A percentile compares a stretch with the other conserved stretches of the same genome.
Conservation (phyloP, 148 eudicot species). For the Silene latifolia region DNA sequence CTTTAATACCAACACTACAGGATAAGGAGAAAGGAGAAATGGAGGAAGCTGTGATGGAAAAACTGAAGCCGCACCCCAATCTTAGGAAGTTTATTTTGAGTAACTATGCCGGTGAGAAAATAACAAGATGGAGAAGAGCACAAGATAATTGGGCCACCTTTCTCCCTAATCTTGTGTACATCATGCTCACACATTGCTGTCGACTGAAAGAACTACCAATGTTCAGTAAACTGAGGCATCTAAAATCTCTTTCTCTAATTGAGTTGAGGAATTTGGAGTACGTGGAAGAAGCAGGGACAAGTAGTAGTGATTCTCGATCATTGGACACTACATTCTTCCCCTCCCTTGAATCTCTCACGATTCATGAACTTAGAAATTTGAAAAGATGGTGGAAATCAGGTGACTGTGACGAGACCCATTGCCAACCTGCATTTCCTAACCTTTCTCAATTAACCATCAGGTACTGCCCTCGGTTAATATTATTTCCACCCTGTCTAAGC, state of each 20-base stretch:
- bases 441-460: background rate
- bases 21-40: background rate
- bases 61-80: conserved; percentile 21
- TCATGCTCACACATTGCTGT: background rate
- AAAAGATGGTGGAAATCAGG: conserved; percentile 19
- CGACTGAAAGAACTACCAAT: conserved; percentile 4
- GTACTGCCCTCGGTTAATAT: conserved; percentile 4
- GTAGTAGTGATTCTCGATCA: too few species aligned
- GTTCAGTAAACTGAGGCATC: background rate
- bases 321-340: conserved; percentile 14
- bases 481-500: conserved; percentile 16
- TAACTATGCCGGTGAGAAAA: background rate
- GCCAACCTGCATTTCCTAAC: conserved; percentile 11
- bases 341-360: conserved; percentile 8
- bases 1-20: too few species aligned
- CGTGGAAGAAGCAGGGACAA: conserved; percentile 11
- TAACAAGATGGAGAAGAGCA: conserved; percentile 19
- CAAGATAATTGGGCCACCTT: background rate
- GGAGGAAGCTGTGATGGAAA: conserved; percentile 20
- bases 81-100: background rate
- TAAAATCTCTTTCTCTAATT: background rate
- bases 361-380: background rate
- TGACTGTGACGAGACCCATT: too few species aligned
- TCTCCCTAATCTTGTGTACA: conserved; percentile 24
- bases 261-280: conserved; percentile 9